Evolutionary conservation across 1,284 basidiomycete species (phyloP).

Genomic region (Boletus smithii): DNA sequence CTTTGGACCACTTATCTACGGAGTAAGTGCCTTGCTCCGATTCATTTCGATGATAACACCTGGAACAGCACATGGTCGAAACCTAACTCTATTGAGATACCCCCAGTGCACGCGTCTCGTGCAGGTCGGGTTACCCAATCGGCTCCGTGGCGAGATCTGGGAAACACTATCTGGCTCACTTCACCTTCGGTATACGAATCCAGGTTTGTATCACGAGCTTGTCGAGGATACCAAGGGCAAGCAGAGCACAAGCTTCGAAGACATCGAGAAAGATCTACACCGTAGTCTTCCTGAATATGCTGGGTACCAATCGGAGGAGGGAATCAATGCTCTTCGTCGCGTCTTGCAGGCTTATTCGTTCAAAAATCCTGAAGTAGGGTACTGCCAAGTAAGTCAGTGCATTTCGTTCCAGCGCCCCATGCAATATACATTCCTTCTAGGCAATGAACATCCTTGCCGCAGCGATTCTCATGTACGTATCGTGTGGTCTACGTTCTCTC

Average conservation of each 20-base stretch:
- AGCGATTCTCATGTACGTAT: constrained; percentile 80
- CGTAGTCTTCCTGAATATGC: constrained; percentile 93
- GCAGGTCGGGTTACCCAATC: constrained; percentile 95
- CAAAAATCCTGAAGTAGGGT: constrained; percentile 92
- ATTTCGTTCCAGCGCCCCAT: constrained; percentile 10
- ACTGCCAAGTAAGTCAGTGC: constrained; percentile 61
- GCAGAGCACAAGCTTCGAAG: constrained; percentile 89
- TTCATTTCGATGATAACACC: constrained; percentile 9
- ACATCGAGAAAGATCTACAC: constrained; percentile 99
- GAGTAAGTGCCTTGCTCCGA: constrained; percentile 44
- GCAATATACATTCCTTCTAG: constrained; percentile 40
- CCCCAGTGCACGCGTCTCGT: constrained; percentile 95
- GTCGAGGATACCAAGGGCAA: constrained; percentile 79
- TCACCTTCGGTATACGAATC: constrained; percentile 86
- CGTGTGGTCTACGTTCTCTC: neutral
- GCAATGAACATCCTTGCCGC: constrained; percentile 94
- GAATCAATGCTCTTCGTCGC: constrained; percentile 79
- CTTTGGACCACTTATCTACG: constrained; percentile 91
- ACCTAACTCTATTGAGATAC: constrained; percentile 90
- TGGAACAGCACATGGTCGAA: constrained; percentile 74
- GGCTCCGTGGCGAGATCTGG: constrained; percentile 97
- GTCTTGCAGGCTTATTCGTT: constrained; percentile 97
- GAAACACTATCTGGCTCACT: constrained; percentile 95
- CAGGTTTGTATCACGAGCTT: constrained; percentile 80
- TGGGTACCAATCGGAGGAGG: constrained; percentile 87